Percentiles rank a stretch among this genome's conserved stretches.
These are phyloP conservation scores for Dipsacomyces acuminosporus DNA, from an alignment of 371 early-diverging fungal genomes.

Conservation along the genomic window DNA sequence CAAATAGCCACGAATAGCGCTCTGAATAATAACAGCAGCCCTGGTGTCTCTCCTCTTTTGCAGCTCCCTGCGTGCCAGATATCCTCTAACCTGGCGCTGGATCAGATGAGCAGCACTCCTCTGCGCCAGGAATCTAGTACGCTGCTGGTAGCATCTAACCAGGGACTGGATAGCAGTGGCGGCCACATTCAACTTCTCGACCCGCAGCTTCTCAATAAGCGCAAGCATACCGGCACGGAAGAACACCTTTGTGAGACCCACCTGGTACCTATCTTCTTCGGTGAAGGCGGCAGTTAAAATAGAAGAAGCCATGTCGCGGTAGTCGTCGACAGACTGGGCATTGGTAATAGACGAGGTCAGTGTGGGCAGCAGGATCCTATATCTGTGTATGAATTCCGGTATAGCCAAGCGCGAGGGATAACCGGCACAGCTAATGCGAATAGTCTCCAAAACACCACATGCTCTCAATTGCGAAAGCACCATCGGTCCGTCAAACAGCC, in stretches of 20 bases:
- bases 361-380: slow-evolving; percentile 77
- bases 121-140: slow-evolving; percentile 61
- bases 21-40: slow-evolving; percentile 77
- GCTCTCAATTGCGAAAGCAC: slow-evolving; percentile 95
- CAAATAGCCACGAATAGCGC: slow-evolving; percentile 59
- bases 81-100: slow-evolving; percentile 59
- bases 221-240: slow-evolving; percentile 98
- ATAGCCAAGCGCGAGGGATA: slow-evolving; percentile 94
- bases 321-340: slow-evolving; percentile 27
- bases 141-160: slow-evolving; percentile 68
- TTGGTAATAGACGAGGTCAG: slow-evolving; percentile 10
- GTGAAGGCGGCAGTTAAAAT: slow-evolving; percentile 68
- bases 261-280: slow-evolving; percentile 84
- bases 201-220: slow-evolving; percentile 80
- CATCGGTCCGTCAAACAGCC: slow-evolving; percentile 86
- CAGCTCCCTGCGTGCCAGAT: slow-evolving; percentile 55
- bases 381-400: slow-evolving; percentile 91
- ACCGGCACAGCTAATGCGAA: slow-evolving; percentile 98
- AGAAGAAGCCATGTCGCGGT: slow-evolving; percentile 47
- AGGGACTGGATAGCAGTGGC: slow-evolving; percentile 89
- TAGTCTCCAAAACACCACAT: slow-evolving; percentile 99
- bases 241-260: slow-evolving; percentile 97
- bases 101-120: slow-evolving; percentile 57
- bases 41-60: slow-evolving; percentile 57
- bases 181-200: slow-evolving; percentile 72